Base-by-base conservation (phyloP, 202 grass and related monocot species). In the Bolboschoenoplectus hybrid region DNA sequence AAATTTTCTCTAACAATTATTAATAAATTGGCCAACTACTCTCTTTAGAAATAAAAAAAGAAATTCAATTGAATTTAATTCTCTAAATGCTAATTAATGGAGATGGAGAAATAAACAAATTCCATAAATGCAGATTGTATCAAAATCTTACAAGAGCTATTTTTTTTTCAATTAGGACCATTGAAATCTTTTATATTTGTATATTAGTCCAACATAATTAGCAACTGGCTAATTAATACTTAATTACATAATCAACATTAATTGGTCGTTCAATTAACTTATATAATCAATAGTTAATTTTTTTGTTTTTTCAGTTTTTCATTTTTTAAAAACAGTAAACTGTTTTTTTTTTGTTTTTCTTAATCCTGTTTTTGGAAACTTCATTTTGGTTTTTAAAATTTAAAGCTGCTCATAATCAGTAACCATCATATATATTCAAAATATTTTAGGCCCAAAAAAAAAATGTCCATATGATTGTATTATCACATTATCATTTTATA, bases 41-140 rank as follows among this genome's bases (percentile, higher is more conserved):
- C 68, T 2, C 68, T 72, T 46, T 17, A 72, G 6, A 67, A 38
- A 19, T 35, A 52, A 74, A n/a, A 38, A 76, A 19, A 14, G 32
- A 7, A 49, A 26, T 26, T 26, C 26, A 26, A 20, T 75, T 34
- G n/a, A 52, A 34, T 34, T 75, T 52, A 75, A 52, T 52, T 51
- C 46, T 75, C 46, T 75, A 52, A 75, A 75, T 75, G 71, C 19
- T 7, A 75, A 34, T 77, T 56, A 56, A 77, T 56, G 50, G 2
- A 38, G 49, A 52, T 2, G 14, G 9, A 26, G 43, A 76, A 55
- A 56, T 77, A 76, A 49, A 76, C 12, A 39, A 36, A 56, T 38
- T 14, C 12, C 20, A 7, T 77, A 38, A 55, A 77, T 56, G 32
- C 47, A 56, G 49, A 32, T 75, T 75, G 19, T 19, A 56, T 36